These are phyloP conservation scores for Hypomyces rosellus DNA, from an alignment of 2,329 filamentous ascomycete genomes.

Conservation along the genomic window DNA sequence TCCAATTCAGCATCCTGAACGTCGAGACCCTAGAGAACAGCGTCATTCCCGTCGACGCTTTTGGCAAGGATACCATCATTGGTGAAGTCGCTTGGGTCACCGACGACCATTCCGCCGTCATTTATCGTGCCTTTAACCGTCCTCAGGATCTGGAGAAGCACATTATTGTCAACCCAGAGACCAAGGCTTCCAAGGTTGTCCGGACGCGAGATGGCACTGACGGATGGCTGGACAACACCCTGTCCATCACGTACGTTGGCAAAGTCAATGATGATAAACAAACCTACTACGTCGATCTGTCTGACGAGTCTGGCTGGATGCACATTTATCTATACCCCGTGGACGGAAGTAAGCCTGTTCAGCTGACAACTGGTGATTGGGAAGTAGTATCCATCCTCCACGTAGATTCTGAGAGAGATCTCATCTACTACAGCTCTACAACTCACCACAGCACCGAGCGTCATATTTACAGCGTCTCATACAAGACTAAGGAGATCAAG, in stretches of 20 bases:
- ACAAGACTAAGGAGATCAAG: conserved; percentile 45
- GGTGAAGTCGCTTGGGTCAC: conserved; percentile 65
- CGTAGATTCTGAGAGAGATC: conserved; percentile 47
- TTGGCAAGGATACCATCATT: conserved; percentile 53
- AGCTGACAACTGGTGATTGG: conserved; percentile 60
- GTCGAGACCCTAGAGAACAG: conserved; percentile 40
- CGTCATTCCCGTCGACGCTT: conserved; percentile 48
- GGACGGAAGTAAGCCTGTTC: conserved; percentile 45
- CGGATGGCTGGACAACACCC: conserved; percentile 57
- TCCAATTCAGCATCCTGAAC: conserved; percentile 52
- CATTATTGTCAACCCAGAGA: conserved; percentile 50
- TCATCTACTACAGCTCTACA: conserved; percentile 61
- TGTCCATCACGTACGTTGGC: conserved; percentile 51
- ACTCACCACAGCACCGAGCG: conserved; percentile 60
- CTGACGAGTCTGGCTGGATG: conserved; percentile 62
- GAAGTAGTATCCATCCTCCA: conserved; percentile 56
- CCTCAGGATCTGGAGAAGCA: conserved; percentile 61
- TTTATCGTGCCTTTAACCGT: conserved; percentile 62
- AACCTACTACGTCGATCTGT: conserved; percentile 59
- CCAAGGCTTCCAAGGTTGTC: conserved; percentile 38
- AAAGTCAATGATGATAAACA: conserved; percentile 25
- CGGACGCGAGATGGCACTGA: conserved; percentile 52
- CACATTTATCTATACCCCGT: conserved; percentile 61
- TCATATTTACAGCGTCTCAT: conserved; percentile 62
- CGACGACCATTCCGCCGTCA: conserved; percentile 50